phyloP scores from a whole-genome alignment of 345 rosid genomes.

The Ricinus communis region DNA sequence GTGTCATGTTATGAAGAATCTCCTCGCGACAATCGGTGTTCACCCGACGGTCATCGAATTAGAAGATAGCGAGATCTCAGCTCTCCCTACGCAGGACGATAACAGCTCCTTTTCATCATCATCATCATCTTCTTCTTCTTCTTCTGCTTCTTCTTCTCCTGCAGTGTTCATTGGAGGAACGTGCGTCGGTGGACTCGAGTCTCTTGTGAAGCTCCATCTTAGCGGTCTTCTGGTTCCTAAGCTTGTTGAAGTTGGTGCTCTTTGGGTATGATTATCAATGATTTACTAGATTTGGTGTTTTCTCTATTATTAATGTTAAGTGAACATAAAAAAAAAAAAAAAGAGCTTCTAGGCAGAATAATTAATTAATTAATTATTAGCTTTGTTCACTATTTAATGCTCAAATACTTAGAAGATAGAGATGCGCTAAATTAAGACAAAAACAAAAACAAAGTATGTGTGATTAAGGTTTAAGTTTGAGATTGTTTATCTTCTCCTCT shows the following conservation, averaged over 20 bases:
- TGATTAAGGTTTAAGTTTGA: neutral
- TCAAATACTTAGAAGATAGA: neutral
- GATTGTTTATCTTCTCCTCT: too few species aligned
- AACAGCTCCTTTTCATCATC: slow-evolving; percentile 9
- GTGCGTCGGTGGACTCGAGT: slow-evolving; percentile 84
- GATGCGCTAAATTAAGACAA: too few species aligned
- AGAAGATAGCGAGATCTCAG: slow-evolving; percentile 79
- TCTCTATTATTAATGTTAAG: too few species aligned
- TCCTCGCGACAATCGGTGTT: slow-evolving; percentile 74
- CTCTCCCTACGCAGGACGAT: slow-evolving; percentile 41
- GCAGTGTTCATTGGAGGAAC: slow-evolving; percentile 79
- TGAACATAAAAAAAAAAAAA: too few species aligned
- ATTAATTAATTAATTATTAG: too few species aligned
- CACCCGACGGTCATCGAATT: slow-evolving; percentile 90
- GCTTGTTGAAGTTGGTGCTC: slow-evolving; percentile 88
- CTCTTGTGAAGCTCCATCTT: slow-evolving; percentile 85
- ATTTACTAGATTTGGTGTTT: too few species aligned
- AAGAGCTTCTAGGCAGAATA: too few species aligned
- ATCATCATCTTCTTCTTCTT: slow-evolving; percentile 10
- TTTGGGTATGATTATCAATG: slow-evolving; percentile 58
- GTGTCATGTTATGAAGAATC: slow-evolving; percentile 93
- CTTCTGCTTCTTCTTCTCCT: slow-evolving; percentile 37
- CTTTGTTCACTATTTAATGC: slow-evolving; percentile 1
- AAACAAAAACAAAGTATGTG: too few species aligned
- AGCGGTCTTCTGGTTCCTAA: slow-evolving; percentile 83